These are phyloP conservation scores for Lupinus albus DNA, from an alignment of 306 rosid species.

Conservation along the genomic window DNA sequence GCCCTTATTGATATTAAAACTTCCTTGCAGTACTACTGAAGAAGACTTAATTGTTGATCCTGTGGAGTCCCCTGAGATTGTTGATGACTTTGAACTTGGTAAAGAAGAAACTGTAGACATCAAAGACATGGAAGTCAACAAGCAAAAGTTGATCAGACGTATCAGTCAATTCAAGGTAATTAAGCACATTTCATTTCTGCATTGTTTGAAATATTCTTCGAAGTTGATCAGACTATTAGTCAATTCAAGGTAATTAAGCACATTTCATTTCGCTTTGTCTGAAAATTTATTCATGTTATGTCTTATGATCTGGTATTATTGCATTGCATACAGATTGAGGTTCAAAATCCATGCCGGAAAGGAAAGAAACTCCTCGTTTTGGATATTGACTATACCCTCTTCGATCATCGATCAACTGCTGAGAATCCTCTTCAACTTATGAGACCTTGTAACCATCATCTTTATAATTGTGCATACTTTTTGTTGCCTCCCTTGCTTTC, in stretches of 20 bases:
- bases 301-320: neutral
- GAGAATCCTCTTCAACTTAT: conserved; percentile 94
- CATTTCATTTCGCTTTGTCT: neutral
- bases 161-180: conserved; percentile 52
- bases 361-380: conserved; percentile 94
- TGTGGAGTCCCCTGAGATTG: conserved; percentile 70
- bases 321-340: conserved; percentile 54
- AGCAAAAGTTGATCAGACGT: conserved; percentile 72
- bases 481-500: neutral
- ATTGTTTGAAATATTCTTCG: too few relatives aligned
- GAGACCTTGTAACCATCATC: conserved; percentile 69
- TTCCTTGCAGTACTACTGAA: conserved; percentile 70
- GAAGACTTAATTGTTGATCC: conserved; percentile 83
- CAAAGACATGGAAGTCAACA: conserved; percentile 72
- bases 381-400: conserved; percentile 93
- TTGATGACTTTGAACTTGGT: conserved; percentile 88
- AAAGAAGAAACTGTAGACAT: conserved; percentile 75
- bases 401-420: conserved; percentile 94
- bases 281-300: neutral
- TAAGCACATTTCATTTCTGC: neutral
- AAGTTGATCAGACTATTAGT: conserved; percentile 62
- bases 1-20: neutral
- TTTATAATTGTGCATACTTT: neutral
- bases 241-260: conserved; percentile 48
- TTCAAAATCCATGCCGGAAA: conserved; percentile 77